Conservation (phyloP, 805 yeast genomes). For the Ogataea trehaloabstinens region DNA sequence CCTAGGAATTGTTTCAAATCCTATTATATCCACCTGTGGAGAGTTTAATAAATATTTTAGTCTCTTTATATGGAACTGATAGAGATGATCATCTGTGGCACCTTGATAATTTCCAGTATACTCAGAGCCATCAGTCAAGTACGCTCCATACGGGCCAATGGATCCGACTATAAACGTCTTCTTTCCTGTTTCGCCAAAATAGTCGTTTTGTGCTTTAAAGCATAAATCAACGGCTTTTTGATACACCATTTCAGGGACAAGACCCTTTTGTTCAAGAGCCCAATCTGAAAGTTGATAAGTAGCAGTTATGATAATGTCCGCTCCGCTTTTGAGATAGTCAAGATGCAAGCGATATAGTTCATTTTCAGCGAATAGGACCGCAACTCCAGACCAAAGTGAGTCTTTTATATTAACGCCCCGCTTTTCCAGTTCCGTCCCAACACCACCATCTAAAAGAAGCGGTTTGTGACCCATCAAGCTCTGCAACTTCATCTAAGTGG, state of each 20-base stretch:
- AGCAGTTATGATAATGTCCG: conserved; percentile 52
- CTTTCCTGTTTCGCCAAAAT: conserved; percentile 12
- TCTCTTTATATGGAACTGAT: conserved; percentile 50
- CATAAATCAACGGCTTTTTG: conserved; percentile 25
- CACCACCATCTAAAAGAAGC: conserved; percentile 57
- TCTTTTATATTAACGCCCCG: conserved; percentile 43
- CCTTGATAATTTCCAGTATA: conserved; percentile 66
- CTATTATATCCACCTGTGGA: conserved; percentile 52
- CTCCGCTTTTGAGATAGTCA: conserved; percentile 52
- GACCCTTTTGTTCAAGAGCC: conserved; percentile 34
- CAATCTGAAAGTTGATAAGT: conserved; percentile 59
- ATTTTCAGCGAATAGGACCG: conserved; percentile 43
- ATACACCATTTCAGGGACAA: conserved; percentile 21
- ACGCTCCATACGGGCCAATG: conserved; percentile 78
- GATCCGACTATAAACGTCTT: conserved; percentile 50
- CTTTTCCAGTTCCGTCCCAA: conserved; percentile 61
- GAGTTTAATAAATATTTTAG: conserved; percentile 37
- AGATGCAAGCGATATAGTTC: conserved; percentile 46
- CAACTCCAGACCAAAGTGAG: conserved; percentile 62
- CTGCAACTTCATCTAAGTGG: neutral
- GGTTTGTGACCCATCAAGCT: conserved; percentile 2
- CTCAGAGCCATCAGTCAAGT: conserved; percentile 64
- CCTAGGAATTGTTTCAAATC: conserved; percentile 73
- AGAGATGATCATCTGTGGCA: conserved; percentile 37
- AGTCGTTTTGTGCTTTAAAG: conserved; percentile 17